Base-by-base conservation (phyloP, 192 early-diverging fungal genomes). In the Thamnidium elegans region DNA sequence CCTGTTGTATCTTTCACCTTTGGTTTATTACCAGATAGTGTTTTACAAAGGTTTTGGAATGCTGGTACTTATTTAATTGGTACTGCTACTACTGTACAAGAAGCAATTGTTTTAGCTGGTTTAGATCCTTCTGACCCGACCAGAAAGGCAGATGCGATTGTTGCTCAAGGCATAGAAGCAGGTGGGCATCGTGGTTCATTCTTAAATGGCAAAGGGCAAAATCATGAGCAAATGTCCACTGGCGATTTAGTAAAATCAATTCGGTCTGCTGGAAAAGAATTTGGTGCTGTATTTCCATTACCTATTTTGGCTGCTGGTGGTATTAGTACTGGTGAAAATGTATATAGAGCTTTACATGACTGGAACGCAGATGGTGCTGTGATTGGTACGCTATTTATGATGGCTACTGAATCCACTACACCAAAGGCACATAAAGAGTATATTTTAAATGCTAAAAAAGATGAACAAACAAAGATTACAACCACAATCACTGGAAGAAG, bases 131-230 rank as follows among this genome's bases (percentile, higher is more conserved):
- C 20, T 21, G 54, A 65, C 34, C 19, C 44, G 1, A 23, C 50
- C 9, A 45, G 60, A 50, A 55, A 67, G 39, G 71, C 52, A 0
- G 65, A 73, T 50, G 58, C 58, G 4, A 63, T 73, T 32, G 62
- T 73, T 34, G 71, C 71, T 8, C 71, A 73, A 34, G 71, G 71
- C 4, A 51, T 44, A 20, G 54, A 73, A 55, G 71, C 71, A 7
- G 71, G 71, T 13, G 71, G 71, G 3, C 71, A 73, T 44, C 61
- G 71, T 19, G 71, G 71, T 7, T 60, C 60, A 0, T 67, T 73
- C 26, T 47, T 55, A 13, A 20, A 63, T 3, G 50, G 31, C 6
- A 56, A 52, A 47, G 66, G 50, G 2, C 42, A 6, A 39, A 39
- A 39, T 39, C 36, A 39, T 39, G 36, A 39, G 4, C 36, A 39